A percentile compares a stretch with the other conserved stretches of the same genome.
Conservation (phyloP, 169 alveolate species). For the Gregarina niphandrodes region DNA sequence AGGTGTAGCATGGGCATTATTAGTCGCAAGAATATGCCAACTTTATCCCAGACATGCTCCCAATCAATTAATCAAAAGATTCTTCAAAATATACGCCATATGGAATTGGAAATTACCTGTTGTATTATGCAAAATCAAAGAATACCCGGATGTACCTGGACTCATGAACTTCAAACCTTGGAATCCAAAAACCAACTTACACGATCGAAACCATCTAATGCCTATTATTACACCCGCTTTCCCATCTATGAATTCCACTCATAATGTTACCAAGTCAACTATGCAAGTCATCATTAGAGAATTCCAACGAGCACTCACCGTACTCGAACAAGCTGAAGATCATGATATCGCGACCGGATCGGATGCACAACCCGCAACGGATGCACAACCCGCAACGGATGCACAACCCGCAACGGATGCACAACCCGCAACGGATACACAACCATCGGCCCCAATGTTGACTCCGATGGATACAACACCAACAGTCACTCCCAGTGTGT, state of each 20-base stretch:
- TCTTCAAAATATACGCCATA: conserved; percentile 60
- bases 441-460: background rate
- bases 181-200: conserved; percentile 56
- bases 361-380: no score
- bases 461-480: background rate
- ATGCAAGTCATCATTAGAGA: conserved; percentile 70
- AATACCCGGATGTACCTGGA: conserved; percentile 46
- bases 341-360: background rate
- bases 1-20: conserved; percentile 94
- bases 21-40: conserved; percentile 85
- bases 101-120: conserved; percentile 58
- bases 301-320: conserved; percentile 39
- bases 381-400: no score
- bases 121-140: conserved; percentile 53
- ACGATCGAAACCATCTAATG: conserved; percentile 66
- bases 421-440: no score
- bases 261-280: conserved; percentile 70
- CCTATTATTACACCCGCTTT: conserved; percentile 91
- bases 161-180: conserved; percentile 60
- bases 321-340: conserved; percentile 14
- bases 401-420: no score
- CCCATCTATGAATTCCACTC: conserved; percentile 80
- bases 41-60: conserved; percentile 69
- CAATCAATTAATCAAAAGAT: conserved; percentile 61
- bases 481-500: background rate